Evolutionary conservation across 2,329 filamentous ascomycete genomes (phyloP).

Genomic region (Exophiala oligosperma): DNA sequence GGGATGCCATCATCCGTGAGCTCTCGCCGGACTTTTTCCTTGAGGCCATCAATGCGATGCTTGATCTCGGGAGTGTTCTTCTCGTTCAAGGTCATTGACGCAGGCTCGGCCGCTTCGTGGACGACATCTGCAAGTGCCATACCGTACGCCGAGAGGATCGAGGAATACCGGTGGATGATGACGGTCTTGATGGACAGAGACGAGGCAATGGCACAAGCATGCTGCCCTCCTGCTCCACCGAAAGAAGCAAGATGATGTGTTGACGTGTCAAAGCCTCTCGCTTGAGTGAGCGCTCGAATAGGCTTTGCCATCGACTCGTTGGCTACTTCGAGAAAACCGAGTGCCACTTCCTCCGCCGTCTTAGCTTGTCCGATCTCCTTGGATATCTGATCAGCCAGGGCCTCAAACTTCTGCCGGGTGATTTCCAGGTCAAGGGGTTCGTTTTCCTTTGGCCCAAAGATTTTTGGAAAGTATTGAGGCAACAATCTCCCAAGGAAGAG

Average conservation of each 20-base stretch:
- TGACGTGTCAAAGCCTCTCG: slow-evolving; percentile 28
- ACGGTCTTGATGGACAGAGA: slow-evolving; percentile 42
- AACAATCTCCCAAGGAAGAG: slow-evolving; percentile 70
- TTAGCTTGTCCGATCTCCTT: slow-evolving; percentile 17
- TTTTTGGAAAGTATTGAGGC: slow-evolving; percentile 83
- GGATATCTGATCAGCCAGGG: slow-evolving; percentile 13
- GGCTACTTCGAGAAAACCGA: slow-evolving; percentile 44
- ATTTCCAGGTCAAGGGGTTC: slow-evolving; percentile 56
- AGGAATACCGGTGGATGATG: slow-evolving; percentile 42
- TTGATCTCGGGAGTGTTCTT: slow-evolving; percentile 22
- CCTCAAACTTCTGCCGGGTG: slow-evolving; percentile 40
- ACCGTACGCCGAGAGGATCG: slow-evolving; percentile 47
- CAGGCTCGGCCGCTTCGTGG: slow-evolving; percentile 37
- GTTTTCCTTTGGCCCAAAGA: slow-evolving; percentile 82
- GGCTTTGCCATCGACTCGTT: slow-evolving; percentile 42
- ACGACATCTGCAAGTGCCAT: slow-evolving; percentile 45
- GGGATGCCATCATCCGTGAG: slow-evolving; percentile 43
- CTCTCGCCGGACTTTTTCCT: neutral
- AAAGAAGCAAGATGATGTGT: slow-evolving; percentile 34
- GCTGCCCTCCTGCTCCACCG: slow-evolving; percentile 39
- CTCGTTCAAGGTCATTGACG: slow-evolving; percentile 7
- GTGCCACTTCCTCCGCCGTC: slow-evolving; percentile 38
- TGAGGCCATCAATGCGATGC: too few relatives aligned
- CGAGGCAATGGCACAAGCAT: slow-evolving; percentile 44
- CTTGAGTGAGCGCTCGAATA: slow-evolving; percentile 32